Base-by-base conservation (phyloP, 2,329 filamentous ascomycete genomes). In the Claviceps cyperi region DNA sequence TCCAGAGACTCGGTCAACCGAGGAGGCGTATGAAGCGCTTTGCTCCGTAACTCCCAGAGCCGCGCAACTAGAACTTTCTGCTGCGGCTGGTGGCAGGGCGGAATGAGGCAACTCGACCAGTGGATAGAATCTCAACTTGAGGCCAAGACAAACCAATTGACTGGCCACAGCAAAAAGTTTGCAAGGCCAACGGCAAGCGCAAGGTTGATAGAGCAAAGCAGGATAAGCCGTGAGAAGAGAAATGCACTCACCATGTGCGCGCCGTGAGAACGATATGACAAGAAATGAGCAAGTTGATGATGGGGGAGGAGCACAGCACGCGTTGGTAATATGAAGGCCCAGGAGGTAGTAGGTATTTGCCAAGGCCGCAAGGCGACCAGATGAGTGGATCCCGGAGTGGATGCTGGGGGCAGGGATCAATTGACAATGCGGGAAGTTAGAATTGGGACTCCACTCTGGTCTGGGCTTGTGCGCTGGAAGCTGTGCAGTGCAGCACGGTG, bases 221-320 rank as follows among this genome's bases (percentile, higher is more conserved):
- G 5, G 28, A 22, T 4, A 11, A 13, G 39, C 17, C 13, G 14
- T 2, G 14, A 1, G 24, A 22, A 39, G 9, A 28, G 6, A 35
- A 39, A 36, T n/a, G 19, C 48, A 46, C 50, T 51, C 43, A 51
- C 50, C 43, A 46, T 48, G 17, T 36, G 35, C 37, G 41, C 28
- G 35, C 46, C 40, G 24, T n/a, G 14, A 32, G 22, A 32, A 36
- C 14, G n/a, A 19, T 32, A 17, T 22, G 15, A 22, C 41, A 6
- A 15, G 38, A 40, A 40, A 13, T 40, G 32, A 40, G 21, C 17
- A 51, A 24, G 4, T 48, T 7, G 19, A 48, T 41, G 9, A 24
- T 13, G 41, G 24, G 40, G 19, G 21, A 32, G 19, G 14, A 17
- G 3, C 38, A 17, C 22, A 24, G 37, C 49, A 35, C 49, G 44